A percentile compares a stretch with the other conserved stretches of the same genome.
These are phyloP conservation scores for Purshia tridentata DNA, from an alignment of 306 rosid genomes.

Conservation along the genomic window DNA sequence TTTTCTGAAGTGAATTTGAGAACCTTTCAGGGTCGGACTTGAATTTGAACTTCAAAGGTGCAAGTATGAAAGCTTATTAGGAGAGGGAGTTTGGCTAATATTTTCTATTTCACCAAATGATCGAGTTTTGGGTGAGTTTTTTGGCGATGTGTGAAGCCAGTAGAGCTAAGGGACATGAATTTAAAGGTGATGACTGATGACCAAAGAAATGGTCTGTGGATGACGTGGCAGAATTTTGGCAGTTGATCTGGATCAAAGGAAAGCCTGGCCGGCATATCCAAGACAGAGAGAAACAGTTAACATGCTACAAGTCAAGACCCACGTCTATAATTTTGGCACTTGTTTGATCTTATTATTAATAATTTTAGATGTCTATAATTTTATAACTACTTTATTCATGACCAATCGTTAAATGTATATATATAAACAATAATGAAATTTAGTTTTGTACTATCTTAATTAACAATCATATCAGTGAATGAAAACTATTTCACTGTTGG, in stretches of 20 bases:
- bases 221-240: slow-evolving; percentile 14
- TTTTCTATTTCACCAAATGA: too few species aligned
- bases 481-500: too few species aligned
- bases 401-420: neutral
- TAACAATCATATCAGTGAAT: too few species aligned
- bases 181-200: slow-evolving; percentile 38
- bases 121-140: too few species aligned
- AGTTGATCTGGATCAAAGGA: neutral
- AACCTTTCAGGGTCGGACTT: too few species aligned
- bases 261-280: slow-evolving; percentile 72
- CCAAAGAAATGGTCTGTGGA: slow-evolving; percentile 17
- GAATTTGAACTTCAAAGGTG: too few species aligned
- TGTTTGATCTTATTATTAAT: neutral
- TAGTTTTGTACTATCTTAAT: too few species aligned
- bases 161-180: slow-evolving; percentile 11
- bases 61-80: too few species aligned
- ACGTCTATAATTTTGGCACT: slow-evolving; percentile 31
- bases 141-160: too few species aligned
- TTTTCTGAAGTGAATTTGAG: too few species aligned
- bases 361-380: too few species aligned
- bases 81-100: too few species aligned
- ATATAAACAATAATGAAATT: neutral
- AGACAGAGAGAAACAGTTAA: slow-evolving; percentile 49
- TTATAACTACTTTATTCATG: neutral
- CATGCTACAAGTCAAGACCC: slow-evolving; percentile 42